Conservation (phyloP, 108 stramenopile species). For the Aurantiochytrium sp. region DNA sequence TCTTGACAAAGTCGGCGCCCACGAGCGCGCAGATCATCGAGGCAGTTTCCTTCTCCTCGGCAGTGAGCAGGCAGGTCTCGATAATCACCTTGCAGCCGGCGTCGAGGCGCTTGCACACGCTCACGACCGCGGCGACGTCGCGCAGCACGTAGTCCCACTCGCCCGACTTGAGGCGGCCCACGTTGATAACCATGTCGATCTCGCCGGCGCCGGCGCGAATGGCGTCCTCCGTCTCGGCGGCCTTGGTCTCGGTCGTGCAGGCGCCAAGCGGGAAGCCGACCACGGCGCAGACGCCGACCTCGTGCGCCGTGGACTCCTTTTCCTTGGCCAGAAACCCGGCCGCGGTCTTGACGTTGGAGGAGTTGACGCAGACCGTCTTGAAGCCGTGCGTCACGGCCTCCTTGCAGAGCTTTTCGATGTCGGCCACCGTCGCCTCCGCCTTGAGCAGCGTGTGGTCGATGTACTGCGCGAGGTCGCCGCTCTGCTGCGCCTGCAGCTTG, state of each 20-base stretch:
- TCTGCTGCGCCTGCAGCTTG: neutral
- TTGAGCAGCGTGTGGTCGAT: conserved; percentile 37
- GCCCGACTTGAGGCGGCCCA: conserved; percentile 10
- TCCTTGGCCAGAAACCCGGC: neutral
- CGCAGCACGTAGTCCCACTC: neutral
- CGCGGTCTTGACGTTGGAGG: neutral
- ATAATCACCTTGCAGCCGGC: conserved; percentile 35
- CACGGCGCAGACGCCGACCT: conserved; percentile 6
- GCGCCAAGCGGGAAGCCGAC: conserved; percentile 41
- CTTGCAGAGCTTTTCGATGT: conserved; percentile 27
- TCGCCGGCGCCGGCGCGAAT: conserved; percentile 32
- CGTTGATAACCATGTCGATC: conserved; percentile 40
- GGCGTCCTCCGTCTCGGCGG: conserved; percentile 24
- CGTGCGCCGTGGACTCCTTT: neutral
- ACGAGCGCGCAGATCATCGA: neutral
- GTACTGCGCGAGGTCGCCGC: neutral
- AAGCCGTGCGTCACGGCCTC: conserved; percentile 29
- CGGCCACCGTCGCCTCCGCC: neutral
- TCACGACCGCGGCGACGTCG: conserved; percentile 28
- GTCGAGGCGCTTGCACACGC: neutral
- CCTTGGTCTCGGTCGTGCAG: neutral
- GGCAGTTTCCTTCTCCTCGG: conserved; percentile 25
- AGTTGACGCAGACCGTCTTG: conserved; percentile 28
- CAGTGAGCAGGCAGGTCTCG: conserved; percentile 34
- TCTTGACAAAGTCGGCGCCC: conserved; percentile 38